phyloP scores from a whole-genome alignment of 2,329 filamentous ascomycete genomes.

The Pezicula neosporulosa region DNA sequence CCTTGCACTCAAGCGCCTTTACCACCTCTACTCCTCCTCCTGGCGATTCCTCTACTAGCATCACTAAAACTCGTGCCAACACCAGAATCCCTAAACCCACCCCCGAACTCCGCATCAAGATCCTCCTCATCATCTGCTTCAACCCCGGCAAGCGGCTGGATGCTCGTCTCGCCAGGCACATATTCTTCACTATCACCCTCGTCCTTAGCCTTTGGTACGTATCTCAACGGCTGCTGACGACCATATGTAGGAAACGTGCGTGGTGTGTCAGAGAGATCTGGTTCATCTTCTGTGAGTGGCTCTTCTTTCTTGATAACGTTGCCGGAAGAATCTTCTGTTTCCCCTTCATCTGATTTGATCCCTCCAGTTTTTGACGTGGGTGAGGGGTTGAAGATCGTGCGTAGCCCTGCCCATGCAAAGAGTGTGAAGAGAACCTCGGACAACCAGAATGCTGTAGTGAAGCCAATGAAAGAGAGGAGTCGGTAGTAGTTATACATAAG shows the following conservation, averaged over 20 bases:
- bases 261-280: conserved; percentile 38
- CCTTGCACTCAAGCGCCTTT: not conserved
- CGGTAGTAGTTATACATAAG: conserved; percentile 85
- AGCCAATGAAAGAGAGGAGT: conserved; percentile 62
- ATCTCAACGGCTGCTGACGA: conserved; percentile 37
- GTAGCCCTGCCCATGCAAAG: conserved; percentile 57
- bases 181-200: conserved; percentile 23
- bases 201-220: conserved; percentile 26
- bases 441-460: conserved; percentile 72
- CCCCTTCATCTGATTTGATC: conserved; percentile 21
- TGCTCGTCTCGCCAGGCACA: conserved; percentile 16
- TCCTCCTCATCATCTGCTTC: conserved; percentile 45
- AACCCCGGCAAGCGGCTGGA: conserved; percentile 33
- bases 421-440: conserved; percentile 67
- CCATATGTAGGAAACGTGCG: conserved; percentile 41
- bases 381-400: conserved; percentile 3
- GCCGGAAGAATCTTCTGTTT: conserved; percentile 14
- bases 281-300: conserved; percentile 23
- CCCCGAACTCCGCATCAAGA: conserved; percentile 38
- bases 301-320: conserved; percentile 23
- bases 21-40: conserved; percentile 20
- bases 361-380: conserved; percentile 5
- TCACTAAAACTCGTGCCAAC: conserved; percentile 52
- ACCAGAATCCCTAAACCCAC: conserved; percentile 40
- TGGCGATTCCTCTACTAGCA: conserved; percentile 24